Evolutionary conservation across 169 alveolate genomes (phyloP), one percentile per base, ranked within the genome.

Genomic region (Theileria equi): DNA sequence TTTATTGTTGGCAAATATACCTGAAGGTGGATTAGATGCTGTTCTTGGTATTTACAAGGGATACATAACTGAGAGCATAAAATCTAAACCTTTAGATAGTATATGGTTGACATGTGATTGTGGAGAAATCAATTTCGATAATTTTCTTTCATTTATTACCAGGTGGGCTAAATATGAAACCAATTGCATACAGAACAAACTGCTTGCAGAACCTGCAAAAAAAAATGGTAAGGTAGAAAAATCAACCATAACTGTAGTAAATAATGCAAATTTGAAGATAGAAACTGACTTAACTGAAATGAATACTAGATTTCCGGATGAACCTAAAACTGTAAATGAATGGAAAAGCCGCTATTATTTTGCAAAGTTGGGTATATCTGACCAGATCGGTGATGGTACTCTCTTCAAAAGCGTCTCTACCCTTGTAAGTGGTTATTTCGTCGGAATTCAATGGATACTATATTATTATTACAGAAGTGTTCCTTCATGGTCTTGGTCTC

Each of bases 401-500:
- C 88, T 88, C 44, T 70, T 82, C 3, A 73, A 80, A 53, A 72
- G 91, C 40, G 64, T 88, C 28, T 86, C 77, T 48, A 81, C 88
- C 19, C 91, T 95, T 47, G 96, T 90, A 60, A 71, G 88, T 21
- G 81, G 91, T 32, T 96, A 94, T 67, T 73, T 95, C 4, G 97
- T 93, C 84, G 99, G 98, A 23, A 72, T 96, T n/a, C 94, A 93
- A 73, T 96, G 99, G 98, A 96, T 93, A 8, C 85, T 92, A 76
- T 82, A 88, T 45, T 96, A 96, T 61, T 96, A 95, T 79, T 94
- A 90, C 84, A 71, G 91, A 71, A 98, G 99, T 11, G 94, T 95
- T 19, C 93, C 91, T 32, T 86, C 95, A 45, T 96, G 99, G 98
- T 82, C 84, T 48, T 96, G 99, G 99, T 94, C 78, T 87, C 92